A percentile compares a stretch with the other conserved stretches of the same genome.
These are phyloP conservation scores for Cryptococcus sp. DNA, from an alignment of 1,284 basidiomycete species.

Conservation along the genomic window DNA sequence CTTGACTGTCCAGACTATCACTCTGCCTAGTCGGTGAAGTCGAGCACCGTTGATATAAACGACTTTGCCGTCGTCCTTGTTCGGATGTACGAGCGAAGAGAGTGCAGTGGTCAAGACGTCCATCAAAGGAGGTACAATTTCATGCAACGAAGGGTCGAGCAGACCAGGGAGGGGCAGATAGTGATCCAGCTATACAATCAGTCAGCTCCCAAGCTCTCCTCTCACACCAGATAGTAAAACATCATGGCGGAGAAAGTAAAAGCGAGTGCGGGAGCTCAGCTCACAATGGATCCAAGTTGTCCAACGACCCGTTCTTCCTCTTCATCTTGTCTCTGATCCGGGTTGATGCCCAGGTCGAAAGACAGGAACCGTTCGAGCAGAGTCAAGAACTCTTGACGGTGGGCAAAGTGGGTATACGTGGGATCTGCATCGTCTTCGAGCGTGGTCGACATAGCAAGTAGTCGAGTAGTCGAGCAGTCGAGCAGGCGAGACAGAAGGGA, in stretches of 20 bases:
- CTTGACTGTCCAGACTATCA: conserved; percentile 82
- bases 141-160: conserved; percentile 89
- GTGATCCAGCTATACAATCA: conserved; percentile 64
- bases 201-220: conserved; percentile 4
- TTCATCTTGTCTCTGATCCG: conserved; percentile 49
- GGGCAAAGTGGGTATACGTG: conserved; percentile 45
- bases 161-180: conserved; percentile 94
- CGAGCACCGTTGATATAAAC: conserved; percentile 9
- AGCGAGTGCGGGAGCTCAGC: conserved; percentile 8
- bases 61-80: no score
- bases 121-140: conserved; percentile 72
- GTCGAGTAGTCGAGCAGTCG: background rate
- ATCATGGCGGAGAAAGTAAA: conserved; percentile 1
- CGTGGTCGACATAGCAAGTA: conserved; percentile 3
- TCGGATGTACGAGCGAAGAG: conserved; percentile 48
- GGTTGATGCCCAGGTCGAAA: conserved; percentile 50
- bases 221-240: background rate
- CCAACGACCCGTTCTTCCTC: conserved; percentile 51
- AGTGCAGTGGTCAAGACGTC: conserved; percentile 59
- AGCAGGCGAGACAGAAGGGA: background rate
- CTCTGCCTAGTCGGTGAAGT: conserved; percentile 48
- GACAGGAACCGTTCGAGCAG: conserved; percentile 55
- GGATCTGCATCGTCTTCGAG: conserved; percentile 42
- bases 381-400: conserved; percentile 54
- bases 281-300: conserved; percentile 45